Percentiles rank a stretch among this genome's conserved stretches.
phyloP scores from a whole-genome alignment of 208 protist species.

The Acanthamoeba quina region DNA sequence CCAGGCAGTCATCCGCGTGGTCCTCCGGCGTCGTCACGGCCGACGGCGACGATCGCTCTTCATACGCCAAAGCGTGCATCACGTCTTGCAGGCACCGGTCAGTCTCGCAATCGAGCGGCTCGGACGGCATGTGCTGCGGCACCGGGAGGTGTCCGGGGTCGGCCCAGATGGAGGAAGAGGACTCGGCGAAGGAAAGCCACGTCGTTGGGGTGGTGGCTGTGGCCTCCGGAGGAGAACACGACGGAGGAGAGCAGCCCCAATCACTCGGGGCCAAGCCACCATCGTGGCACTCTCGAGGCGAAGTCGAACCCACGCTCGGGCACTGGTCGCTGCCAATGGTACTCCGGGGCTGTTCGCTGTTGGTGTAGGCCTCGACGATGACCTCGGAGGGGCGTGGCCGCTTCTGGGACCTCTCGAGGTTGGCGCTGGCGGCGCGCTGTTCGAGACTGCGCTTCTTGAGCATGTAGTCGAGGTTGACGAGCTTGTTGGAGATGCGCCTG shows the following conservation, averaged over 20 bases:
- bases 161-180: too few relatives aligned
- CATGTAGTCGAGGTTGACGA: constrained; percentile 20
- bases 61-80: background rate
- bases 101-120: background rate
- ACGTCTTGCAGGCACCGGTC: background rate
- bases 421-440: background rate
- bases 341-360: too few relatives aligned
- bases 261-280: background rate
- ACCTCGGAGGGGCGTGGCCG: background rate
- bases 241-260: background rate
- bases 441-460: background rate
- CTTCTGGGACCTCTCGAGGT: background rate
- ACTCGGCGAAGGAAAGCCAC: background rate
- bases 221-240: background rate
- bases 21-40: background rate
- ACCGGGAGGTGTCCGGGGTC: too few relatives aligned
- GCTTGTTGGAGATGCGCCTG: background rate
- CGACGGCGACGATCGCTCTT: background rate
- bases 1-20: background rate
- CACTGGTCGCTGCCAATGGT: too few relatives aligned
- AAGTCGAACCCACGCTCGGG: background rate
- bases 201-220: background rate
- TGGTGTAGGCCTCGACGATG: background rate
- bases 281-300: too few relatives aligned
- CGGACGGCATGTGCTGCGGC: too few relatives aligned